These are phyloP conservation scores for Mycena galopus DNA, from an alignment of 768 basidiomycete genomes.

Conservation along the genomic window DNA sequence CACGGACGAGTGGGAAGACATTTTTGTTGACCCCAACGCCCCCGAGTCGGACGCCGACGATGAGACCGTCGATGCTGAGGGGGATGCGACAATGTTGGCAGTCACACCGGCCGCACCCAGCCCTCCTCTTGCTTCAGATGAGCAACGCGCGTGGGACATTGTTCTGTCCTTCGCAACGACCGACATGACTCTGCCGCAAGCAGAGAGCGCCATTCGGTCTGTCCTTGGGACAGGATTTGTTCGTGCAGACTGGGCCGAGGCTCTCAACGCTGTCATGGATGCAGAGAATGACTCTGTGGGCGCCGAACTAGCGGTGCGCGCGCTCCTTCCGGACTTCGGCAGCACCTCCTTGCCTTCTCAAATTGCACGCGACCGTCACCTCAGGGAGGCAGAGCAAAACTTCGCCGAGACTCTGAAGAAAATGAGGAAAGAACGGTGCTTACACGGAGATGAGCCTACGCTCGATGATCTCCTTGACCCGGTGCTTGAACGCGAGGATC, in stretches of 20 bases:
- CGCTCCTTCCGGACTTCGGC: background rate
- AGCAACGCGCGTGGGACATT: background rate
- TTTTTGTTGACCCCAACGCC: background rate
- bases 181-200: background rate
- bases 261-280: background rate
- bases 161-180: background rate
- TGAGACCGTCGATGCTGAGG: background rate
- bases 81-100: no score
- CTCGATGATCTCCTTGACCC: no score
- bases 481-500: no score
- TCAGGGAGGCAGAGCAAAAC: no score
- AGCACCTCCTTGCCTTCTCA: background rate
- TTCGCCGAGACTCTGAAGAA: no score
- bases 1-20: background rate
- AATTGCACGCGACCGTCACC: background rate
- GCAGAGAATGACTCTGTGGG: background rate
- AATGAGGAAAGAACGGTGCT: no score
- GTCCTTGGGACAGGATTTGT: background rate
- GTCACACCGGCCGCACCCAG: no score
- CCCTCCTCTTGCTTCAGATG: no score
- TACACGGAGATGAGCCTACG: no score
- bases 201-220: no score
- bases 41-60: background rate
- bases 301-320: background rate
- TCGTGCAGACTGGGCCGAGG: background rate